These are phyloP conservation scores for Penicillium sp. DNA, from an alignment of 2,329 filamentous ascomycete genomes.

Conservation along the genomic window DNA sequence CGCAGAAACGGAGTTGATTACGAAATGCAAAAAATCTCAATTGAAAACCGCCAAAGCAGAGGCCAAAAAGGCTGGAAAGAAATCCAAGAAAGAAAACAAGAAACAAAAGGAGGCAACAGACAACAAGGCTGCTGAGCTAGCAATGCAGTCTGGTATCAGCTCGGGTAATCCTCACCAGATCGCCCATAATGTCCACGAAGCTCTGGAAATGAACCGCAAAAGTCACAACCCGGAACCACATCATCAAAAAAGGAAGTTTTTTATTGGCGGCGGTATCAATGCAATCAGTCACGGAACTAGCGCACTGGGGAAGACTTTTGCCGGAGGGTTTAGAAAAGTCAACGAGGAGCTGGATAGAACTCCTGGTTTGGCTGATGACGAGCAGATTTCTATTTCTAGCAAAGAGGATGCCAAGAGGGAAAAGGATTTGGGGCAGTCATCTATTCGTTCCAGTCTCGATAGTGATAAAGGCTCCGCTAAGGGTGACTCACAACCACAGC, in stretches of 20 bases:
- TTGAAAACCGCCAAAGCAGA: conserved; percentile 65
- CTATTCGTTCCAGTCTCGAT: conserved; percentile 11
- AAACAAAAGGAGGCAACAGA: conserved; percentile 51
- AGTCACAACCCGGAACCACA: conserved; percentile 1
- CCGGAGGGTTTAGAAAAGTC: conserved; percentile 41
- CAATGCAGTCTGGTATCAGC: conserved; percentile 48
- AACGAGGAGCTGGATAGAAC: conserved; percentile 34
- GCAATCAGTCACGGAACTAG: conserved; percentile 48
- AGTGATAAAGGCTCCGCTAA: conserved; percentile 4
- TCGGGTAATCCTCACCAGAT: conserved; percentile 56
- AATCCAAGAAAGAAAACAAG: conserved; percentile 31
- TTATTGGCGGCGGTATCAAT: conserved; percentile 50
- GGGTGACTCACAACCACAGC: not conserved
- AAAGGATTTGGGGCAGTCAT: conserved; percentile 7
- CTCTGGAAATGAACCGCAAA: conserved; percentile 36
- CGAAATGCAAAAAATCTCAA: conserved; percentile 72
- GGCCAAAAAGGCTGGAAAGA: conserved; percentile 56
- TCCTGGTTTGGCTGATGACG: conserved; percentile 28
- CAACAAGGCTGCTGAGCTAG: conserved; percentile 43
- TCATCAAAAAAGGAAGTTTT: conserved; percentile 25
- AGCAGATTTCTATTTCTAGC: not conserved
- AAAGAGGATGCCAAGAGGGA: conserved; percentile 5
- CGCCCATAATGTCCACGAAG: conserved; percentile 47
- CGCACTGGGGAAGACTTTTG: conserved; percentile 42
- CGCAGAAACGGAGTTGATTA: conserved; percentile 82